Percentiles rank a stretch among this genome's conserved stretches.
phyloP scores from a whole-genome alignment of 768 basidiomycete genomes.

The Ramaria rubella region DNA sequence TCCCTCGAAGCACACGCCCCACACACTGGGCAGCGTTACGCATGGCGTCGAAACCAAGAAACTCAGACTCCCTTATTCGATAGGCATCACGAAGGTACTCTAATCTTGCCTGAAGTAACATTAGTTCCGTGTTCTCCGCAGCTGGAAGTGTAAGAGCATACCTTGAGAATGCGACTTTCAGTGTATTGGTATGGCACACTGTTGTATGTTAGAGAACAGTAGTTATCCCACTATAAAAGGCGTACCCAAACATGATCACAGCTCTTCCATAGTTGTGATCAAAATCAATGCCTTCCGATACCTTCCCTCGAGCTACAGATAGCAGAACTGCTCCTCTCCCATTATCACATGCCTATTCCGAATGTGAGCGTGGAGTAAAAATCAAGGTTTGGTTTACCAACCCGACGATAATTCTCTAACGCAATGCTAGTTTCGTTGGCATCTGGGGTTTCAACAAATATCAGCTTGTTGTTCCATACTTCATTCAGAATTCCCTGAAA shows the following conservation, averaged over 20 bases:
- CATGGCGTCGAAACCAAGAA: slow-evolving; percentile 99
- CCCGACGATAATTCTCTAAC: slow-evolving; percentile 92
- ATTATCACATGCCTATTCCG: slow-evolving; percentile 86
- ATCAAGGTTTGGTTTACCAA: slow-evolving; percentile 29
- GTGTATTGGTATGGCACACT: slow-evolving; percentile 98
- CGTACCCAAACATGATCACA: slow-evolving; percentile 98
- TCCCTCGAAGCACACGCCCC: slow-evolving; percentile 93
- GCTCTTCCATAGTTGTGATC: slow-evolving; percentile 99
- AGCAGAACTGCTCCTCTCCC: slow-evolving; percentile 94
- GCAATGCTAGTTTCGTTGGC: slow-evolving; percentile 99
- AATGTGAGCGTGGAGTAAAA: not conserved
- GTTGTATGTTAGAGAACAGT: slow-evolving; percentile 1
- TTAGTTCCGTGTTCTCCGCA: not conserved
- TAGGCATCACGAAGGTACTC: slow-evolving; percentile 98
- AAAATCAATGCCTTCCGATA: slow-evolving; percentile 99
- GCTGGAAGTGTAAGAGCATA: not conserved
- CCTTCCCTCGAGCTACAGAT: slow-evolving; percentile 97
- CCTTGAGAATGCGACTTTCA: slow-evolving; percentile 91
- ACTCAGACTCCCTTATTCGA: slow-evolving; percentile 96
- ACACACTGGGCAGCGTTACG: slow-evolving; percentile 99
- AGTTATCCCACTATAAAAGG: slow-evolving; percentile 14
- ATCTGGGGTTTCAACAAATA: slow-evolving; percentile 98
- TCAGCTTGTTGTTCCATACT: slow-evolving; percentile 99
- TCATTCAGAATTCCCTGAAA: slow-evolving; percentile 92
- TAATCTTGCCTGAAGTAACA: slow-evolving; percentile 60